Base-by-base conservation (phyloP, 371 early-diverging fungal species). In the Mortierella sp. region DNA sequence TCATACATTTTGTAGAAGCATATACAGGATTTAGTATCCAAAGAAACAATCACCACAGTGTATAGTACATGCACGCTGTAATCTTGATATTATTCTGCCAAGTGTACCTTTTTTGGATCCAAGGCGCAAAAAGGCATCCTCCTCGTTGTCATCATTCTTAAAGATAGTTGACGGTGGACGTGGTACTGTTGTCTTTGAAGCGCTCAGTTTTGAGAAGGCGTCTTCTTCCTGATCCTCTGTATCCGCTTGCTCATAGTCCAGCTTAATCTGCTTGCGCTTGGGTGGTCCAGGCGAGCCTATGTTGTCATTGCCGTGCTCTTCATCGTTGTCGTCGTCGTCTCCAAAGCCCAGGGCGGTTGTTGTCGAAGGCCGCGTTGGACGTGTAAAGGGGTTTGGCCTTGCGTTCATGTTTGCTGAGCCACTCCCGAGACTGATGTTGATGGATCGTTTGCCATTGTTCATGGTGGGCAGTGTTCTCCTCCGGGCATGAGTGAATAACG, bases 261-360 rank as follows among this genome's bases (percentile, higher is more conserved):
- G 68, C 52, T 80, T 84, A 48, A 80, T 70, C 48, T 73, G 81
- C 60, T 84, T 84, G 44, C 79, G 81, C 57, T 80, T 75, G 7
- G 84, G 80, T 26, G 80, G 77, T n/a, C 82, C 82, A 14, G 75
- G 68, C 26, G 55, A 57, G 34, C 34, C 71, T 13, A 8, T 65
- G 74, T 55, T 44, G 31, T 75, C 63, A 26, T 47, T 68, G 10
- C 72, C 57, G 75, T 83, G 42, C 73, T 83, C 76, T 45, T 83
- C 82, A 38, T 83, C 80, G 74, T 84, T 79, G 44, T 80, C 84
- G 57, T 73, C 72, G 72, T 79, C 79, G 72, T 80, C 81, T 45
- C 87, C 85, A 38, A 86, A 86, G 44, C 87, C 87, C 10, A 86
- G 76, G 1, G 78, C 81, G 10, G 84, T 9, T 72, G 76, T 84